These are phyloP conservation scores for Geotrichum fermentans DNA, from an alignment of 1,139 yeast genomes.

Conservation along the genomic window DNA sequence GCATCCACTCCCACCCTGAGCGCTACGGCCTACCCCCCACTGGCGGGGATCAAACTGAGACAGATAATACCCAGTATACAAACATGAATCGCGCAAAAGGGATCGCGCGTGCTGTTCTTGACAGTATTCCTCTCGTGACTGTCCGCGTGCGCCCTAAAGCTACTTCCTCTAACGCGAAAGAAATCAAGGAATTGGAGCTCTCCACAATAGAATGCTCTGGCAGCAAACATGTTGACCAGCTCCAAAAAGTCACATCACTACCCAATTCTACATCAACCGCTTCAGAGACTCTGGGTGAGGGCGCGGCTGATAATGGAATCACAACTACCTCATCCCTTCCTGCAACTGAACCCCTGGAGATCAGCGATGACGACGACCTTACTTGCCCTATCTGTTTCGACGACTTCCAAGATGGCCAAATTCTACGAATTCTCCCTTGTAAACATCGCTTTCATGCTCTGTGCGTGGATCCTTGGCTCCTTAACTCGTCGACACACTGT, in stretches of 20 bases:
- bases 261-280: neutral
- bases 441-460: slow-evolving; percentile 77
- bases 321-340: neutral
- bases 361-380: slow-evolving; percentile 54
- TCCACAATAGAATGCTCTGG: neutral
- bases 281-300: neutral
- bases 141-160: slow-evolving; percentile 24
- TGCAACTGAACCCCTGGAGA: slow-evolving; percentile 4
- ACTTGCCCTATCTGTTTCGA: slow-evolving; percentile 79
- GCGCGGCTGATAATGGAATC: too few relatives aligned
- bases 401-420: slow-evolving; percentile 48
- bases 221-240: too few relatives aligned
- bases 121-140: slow-evolving; percentile 37
- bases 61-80: slow-evolving; percentile 24
- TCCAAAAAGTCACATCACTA: too few relatives aligned
- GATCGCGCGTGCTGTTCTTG: slow-evolving; percentile 38
- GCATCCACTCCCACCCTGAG: slow-evolving; percentile 38
- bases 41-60: slow-evolving; percentile 16
- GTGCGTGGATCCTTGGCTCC: slow-evolving; percentile 81
- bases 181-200: slow-evolving; percentile 8
- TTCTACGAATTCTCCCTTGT: slow-evolving; percentile 65
- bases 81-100: slow-evolving; percentile 32
- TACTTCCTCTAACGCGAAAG: slow-evolving; percentile 1
- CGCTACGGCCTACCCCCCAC: slow-evolving; percentile 32
- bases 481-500: slow-evolving; percentile 68